These are phyloP conservation scores for Hypoxylon intermedium DNA, from an alignment of 495 filamentous ascomycete genomes.

Conservation along the genomic window DNA sequence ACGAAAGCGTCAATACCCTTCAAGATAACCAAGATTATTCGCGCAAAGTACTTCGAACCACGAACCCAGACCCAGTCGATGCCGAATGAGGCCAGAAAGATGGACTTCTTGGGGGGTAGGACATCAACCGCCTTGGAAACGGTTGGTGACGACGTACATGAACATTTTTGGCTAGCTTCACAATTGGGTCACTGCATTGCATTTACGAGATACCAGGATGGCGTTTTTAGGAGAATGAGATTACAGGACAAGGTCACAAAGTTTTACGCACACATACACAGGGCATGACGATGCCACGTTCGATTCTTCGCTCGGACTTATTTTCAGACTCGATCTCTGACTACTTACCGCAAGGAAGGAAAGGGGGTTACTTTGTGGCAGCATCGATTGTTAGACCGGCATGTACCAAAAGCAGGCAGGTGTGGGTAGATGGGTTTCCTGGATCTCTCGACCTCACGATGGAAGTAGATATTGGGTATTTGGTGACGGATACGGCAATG, in stretches of 20 bases:
- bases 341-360: constrained; percentile 28
- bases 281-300: constrained; percentile 33
- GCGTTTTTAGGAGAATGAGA: constrained; percentile 46
- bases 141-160: constrained; percentile 42
- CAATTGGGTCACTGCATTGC: constrained; percentile 44
- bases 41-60: constrained; percentile 59
- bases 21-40: constrained; percentile 66
- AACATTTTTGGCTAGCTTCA: constrained; percentile 32
- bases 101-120: constrained; percentile 5
- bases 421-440: constrained; percentile 34
- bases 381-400: constrained; percentile 18
- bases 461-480: constrained; percentile 13
- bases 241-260: constrained; percentile 31
- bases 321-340: constrained; percentile 25
- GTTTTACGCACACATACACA: constrained; percentile 34
- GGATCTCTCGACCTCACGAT: constrained; percentile 17
- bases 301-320: constrained; percentile 28
- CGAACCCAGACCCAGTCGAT: constrained; percentile 58
- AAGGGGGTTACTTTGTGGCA: constrained; percentile 9
- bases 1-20: constrained; percentile 61
- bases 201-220: constrained; percentile 53
- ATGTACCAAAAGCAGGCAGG: constrained; percentile 28
- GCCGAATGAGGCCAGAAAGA: constrained; percentile 19
- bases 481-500: constrained; percentile 7
- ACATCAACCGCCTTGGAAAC: constrained; percentile 14